Evolutionary conservation across 2,329 filamentous ascomycete species (phyloP), one percentile per base, ranked within the genome.

Genomic region (Metarhizium sp.): DNA sequence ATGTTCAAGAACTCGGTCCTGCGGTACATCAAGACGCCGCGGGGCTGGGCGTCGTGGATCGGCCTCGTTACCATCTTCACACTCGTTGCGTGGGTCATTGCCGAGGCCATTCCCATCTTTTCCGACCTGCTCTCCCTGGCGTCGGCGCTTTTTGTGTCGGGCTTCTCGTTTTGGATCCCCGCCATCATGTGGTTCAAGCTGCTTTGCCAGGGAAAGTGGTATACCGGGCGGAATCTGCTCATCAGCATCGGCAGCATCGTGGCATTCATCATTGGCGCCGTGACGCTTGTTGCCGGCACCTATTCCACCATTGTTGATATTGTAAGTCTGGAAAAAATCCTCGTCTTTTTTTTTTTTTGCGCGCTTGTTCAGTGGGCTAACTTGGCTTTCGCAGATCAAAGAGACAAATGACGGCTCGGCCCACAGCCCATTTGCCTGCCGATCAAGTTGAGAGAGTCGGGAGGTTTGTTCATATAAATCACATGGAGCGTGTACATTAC

Each of bases 51-150:
- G 47, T 67, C 66, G 8, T 87, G 86, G 86, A 64, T 82, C 6
- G 72, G 58, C 3, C 80, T 89, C 25, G 78, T 81, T 36, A 67
- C 75, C 1, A 59, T 66, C 42, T 67, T 84, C 42, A 89, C 85
- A 74, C 52, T 85, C 13, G 50, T 85, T 16, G 82, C 82, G 2
- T 90, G 83, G 79, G 66, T 89, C 59, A 82, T 90, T 59, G 85
- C 86, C 7, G 80, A 86, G 62, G 80, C 84, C 1, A 85, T 90
- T 50, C 87, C 87, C 3, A 82, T 84, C 64, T 90, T 90, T 71
- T 81, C 80, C 57, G 75, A 85, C 47, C 71, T 90, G 46, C 71
- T 90, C 16, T 71, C 74, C 48, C 73, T 78, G 61, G 71, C 64
- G 55, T 76, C 75, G 6, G 68, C 74, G 6, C 70, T 78, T 18